phyloP scores from a whole-genome alignment of 1,284 basidiomycete species.

The Caloboletus firmus region DNA sequence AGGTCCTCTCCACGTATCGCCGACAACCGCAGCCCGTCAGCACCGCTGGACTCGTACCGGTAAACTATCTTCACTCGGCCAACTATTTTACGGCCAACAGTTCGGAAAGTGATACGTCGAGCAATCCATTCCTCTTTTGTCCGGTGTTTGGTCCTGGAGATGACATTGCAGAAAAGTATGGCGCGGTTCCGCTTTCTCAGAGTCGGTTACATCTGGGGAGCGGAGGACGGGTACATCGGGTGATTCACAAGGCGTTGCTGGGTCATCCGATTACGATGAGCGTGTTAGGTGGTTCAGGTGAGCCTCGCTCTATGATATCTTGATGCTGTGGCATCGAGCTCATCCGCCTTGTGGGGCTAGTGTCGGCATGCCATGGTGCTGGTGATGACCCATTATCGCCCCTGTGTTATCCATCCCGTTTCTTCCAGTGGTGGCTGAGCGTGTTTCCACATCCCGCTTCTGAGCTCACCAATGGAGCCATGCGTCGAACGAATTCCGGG shows the following conservation, averaged over 20 bases:
- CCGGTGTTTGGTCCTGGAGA: constrained; percentile 84
- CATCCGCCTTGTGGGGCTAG: constrained; percentile 37
- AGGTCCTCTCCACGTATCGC: constrained; percentile 45
- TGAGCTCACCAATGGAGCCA: constrained; percentile 93
- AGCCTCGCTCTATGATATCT: constrained; percentile 31
- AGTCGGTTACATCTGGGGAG: constrained; percentile 80
- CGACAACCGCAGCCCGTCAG: constrained; percentile 42
- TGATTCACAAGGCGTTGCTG: constrained; percentile 81
- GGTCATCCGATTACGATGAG: constrained; percentile 90
- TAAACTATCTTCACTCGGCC: constrained; percentile 56
- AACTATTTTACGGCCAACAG: constrained; percentile 39
- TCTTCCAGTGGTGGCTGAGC: constrained; percentile 95
- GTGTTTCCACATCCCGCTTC: constrained; percentile 94
- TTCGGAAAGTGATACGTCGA: constrained; percentile 46
- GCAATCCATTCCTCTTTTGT: constrained; percentile 86
- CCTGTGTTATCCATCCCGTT: constrained; percentile 83
- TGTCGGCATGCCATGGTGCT: constrained; percentile 91
- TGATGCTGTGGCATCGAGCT: background rate
- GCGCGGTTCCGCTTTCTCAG: constrained; percentile 72
- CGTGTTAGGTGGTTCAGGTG: constrained; percentile 86
- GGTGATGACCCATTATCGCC: constrained; percentile 88
- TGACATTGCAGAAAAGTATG: constrained; percentile 74
- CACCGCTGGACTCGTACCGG: constrained; percentile 55
- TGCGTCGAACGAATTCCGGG: constrained; percentile 82
- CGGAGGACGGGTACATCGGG: constrained; percentile 79